phyloP scores from a whole-genome alignment of 2,329 filamentous ascomycete species.

The Gliomastix tumulicola region DNA sequence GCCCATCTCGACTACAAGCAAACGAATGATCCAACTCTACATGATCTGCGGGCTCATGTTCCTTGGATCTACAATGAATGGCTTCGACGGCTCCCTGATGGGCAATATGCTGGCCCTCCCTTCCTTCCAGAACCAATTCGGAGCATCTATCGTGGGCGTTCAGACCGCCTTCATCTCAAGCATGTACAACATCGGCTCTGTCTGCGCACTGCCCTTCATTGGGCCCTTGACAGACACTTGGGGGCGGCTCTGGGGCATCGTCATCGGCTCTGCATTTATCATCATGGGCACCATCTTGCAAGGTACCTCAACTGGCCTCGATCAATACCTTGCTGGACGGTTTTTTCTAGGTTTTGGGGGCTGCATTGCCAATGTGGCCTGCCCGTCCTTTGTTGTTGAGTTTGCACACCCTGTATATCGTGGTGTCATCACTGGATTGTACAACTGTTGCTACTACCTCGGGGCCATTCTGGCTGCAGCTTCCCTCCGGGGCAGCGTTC shows the following conservation, averaged over 20 bases:
- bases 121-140: conserved; percentile 18
- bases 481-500: conserved; percentile 34
- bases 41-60: conserved; percentile 4
- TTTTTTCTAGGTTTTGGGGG: conserved; percentile 52
- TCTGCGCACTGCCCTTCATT: conserved; percentile 25
- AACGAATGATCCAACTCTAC: conserved; percentile 2
- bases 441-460: conserved; percentile 35
- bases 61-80: conserved; percentile 7
- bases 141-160: conserved; percentile 31
- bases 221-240: conserved; percentile 38
- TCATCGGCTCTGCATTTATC: conserved; percentile 34
- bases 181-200: conserved; percentile 45
- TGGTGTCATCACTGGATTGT: conserved; percentile 32
- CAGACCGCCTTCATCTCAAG: conserved; percentile 30
- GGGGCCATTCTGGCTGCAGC: conserved; percentile 45
- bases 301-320: conserved; percentile 23
- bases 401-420: conserved; percentile 56
- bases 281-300: conserved; percentile 25
- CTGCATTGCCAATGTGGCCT: conserved; percentile 50
- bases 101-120: conserved; percentile 31
- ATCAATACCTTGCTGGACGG: conserved; percentile 48
- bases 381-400: conserved; percentile 56
- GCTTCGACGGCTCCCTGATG: conserved; percentile 42
- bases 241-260: conserved; percentile 40
- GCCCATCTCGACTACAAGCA: neutral